phyloP scores from a whole-genome alignment of 78 protist genomes.

The Dictyostelium firmibasis region DNA sequence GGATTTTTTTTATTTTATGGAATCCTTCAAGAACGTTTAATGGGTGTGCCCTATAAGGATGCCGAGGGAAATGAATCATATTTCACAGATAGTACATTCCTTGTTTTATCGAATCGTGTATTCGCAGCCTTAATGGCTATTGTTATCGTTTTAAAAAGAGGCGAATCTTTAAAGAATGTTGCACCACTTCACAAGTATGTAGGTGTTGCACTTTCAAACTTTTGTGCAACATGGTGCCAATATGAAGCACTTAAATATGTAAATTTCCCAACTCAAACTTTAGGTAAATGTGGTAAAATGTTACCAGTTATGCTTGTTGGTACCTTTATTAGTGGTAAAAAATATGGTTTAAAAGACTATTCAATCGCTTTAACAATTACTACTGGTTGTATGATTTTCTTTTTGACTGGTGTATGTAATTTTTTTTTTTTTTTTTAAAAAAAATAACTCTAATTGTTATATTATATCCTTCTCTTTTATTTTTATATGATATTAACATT shows the following conservation, averaged over 20 bases:
- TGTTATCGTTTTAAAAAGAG: slow-evolving; percentile 5
- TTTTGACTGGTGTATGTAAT: slow-evolving; percentile 63
- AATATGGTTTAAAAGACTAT: slow-evolving; percentile 57
- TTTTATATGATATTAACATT: background rate
- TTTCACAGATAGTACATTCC: slow-evolving; percentile 47
- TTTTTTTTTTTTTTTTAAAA: background rate
- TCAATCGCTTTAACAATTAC: slow-evolving; percentile 46
- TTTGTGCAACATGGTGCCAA: slow-evolving; percentile 85
- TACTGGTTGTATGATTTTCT: slow-evolving; percentile 78
- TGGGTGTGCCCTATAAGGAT: slow-evolving; percentile 46
- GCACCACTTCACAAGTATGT: slow-evolving; percentile 65
- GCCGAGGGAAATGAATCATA: background rate
- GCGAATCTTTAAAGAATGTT: slow-evolving; percentile 61
- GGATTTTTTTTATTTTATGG: slow-evolving; percentile 79
- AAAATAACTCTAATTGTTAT: too few relatives aligned
- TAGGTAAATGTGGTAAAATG: slow-evolving; percentile 85
- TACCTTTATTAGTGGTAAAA: slow-evolving; percentile 24
- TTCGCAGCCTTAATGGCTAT: slow-evolving; percentile 60
- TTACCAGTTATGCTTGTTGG: slow-evolving; percentile 80
- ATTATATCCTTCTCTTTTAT: too few relatives aligned
- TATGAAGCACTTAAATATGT: slow-evolving; percentile 84
- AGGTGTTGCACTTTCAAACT: slow-evolving; percentile 71
- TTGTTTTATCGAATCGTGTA: slow-evolving; percentile 75
- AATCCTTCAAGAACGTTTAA: slow-evolving; percentile 75
- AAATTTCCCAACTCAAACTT: slow-evolving; percentile 85